Conservation (phyloP, 1,284 basidiomycete species). For the Serendipita sp. region DNA sequence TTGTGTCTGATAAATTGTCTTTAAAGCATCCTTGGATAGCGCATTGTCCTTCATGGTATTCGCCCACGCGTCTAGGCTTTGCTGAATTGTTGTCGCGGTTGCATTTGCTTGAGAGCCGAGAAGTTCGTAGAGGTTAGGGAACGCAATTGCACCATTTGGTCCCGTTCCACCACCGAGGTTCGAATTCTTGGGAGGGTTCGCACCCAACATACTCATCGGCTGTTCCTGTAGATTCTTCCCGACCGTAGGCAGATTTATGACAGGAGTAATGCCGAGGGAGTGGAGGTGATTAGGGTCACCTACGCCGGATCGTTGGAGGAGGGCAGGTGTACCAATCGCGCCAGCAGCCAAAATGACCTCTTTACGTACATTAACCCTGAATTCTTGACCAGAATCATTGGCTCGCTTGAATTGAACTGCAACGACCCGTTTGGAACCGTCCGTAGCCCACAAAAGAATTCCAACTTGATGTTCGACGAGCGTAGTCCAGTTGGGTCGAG, state of each 20-base stretch:
- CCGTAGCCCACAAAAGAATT: conserved; percentile 16
- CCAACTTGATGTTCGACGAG: conserved; percentile 24
- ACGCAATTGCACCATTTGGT: conserved; percentile 31
- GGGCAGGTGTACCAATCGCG: conserved; percentile 24
- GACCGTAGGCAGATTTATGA: conserved; percentile 28
- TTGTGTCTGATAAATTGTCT: conserved; percentile 29
- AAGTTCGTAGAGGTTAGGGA: conserved; percentile 32
- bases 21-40: conserved; percentile 26
- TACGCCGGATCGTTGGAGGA: conserved; percentile 34
- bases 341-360: conserved; percentile 28
- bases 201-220: conserved; percentile 11
- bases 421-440: not conserved
- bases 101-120: conserved; percentile 25
- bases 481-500: conserved; percentile 24
- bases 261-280: conserved; percentile 26
- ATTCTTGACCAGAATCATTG: conserved; percentile 12
- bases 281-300: conserved; percentile 28
- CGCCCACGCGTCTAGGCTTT: conserved; percentile 27
- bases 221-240: conserved; percentile 37
- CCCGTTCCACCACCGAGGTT: conserved; percentile 20
- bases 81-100: conserved; percentile 23
- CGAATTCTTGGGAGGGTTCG: conserved; percentile 9
- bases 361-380: conserved; percentile 20
- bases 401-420: conserved; percentile 15
- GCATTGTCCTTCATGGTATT: conserved; percentile 26